Conservation (phyloP, 441 rosid species). For the Capsella rubella region DNA sequence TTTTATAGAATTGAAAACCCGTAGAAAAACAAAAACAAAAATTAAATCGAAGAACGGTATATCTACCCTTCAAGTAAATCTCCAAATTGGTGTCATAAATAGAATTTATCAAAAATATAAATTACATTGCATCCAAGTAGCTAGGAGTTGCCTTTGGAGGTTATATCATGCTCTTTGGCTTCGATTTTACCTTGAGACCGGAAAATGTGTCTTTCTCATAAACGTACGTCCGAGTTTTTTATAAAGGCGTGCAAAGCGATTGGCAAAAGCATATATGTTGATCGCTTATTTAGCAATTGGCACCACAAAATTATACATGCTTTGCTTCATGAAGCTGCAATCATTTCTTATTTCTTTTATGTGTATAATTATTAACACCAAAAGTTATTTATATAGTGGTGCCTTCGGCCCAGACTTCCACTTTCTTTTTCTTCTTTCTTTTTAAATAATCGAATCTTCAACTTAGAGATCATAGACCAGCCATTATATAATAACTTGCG, state of each 20-base stretch:
- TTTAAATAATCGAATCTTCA: background rate
- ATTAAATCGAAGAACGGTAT: too few relatives aligned
- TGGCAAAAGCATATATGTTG: background rate
- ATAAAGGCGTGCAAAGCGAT: constrained; percentile 37
- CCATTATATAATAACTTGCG: background rate
- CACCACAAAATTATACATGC: constrained; percentile 32
- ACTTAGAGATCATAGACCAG: background rate
- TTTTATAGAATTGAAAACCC: too few relatives aligned
- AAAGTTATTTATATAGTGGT: background rate
- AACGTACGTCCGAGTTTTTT: background rate
- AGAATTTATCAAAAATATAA: too few relatives aligned
- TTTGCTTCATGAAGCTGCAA: constrained; percentile 34
- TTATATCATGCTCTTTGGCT: too few relatives aligned
- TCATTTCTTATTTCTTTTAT: constrained; percentile 5
- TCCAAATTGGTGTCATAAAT: too few relatives aligned
- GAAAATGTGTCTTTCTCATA: too few relatives aligned
- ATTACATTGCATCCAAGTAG: too few relatives aligned
- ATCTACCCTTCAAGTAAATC: too few relatives aligned
- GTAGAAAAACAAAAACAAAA: too few relatives aligned
- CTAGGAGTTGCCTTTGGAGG: too few relatives aligned
- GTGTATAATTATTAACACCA: background rate
- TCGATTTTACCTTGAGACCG: too few relatives aligned
- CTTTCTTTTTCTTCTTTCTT: background rate
- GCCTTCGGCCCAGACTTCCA: constrained; percentile 17
- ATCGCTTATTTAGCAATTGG: constrained; percentile 5